Base-by-base conservation (phyloP, 2,329 filamentous ascomycete species). In the Metarhizium brunneum region DNA sequence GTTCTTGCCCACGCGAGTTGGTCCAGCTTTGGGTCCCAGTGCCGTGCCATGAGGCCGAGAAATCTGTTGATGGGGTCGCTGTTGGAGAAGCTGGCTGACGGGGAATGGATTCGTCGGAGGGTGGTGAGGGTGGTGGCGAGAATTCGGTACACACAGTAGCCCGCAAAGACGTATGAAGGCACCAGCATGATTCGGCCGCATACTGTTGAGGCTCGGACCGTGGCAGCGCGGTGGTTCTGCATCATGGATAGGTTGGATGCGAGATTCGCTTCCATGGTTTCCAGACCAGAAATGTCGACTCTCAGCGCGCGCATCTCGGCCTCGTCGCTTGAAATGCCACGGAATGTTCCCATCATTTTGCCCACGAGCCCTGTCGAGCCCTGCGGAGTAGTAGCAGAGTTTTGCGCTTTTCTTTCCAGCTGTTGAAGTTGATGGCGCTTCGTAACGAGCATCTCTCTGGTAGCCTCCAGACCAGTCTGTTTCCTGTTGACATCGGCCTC, bases 121-220 rank as follows among this genome's bases (percentile, higher is more conserved):
- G 83, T 86, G 1, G 87, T 85, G 5, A 92, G 65, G 0, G 78
- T 77, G 0, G 88, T 94, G 1, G 89, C 87, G 18, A 82, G 68
- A 60, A 95, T 87, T 54, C 90, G 87, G 71, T 94, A 95, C 38
- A 92, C 73, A 73, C 90, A 95, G 76, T 95, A 95, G 51, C 87
- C 60, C 54, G 88, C 85, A 68, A 95, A 95, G 25, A 77, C 70
- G 60, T 88, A 87, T 47, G 84, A 81, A 1, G 73, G 84, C 14
- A 81, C 67, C 30, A 86, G 75, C 42, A 89, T 68, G 1, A 90
- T 58, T 49, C 82, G 82, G 6, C 90, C 90, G 14, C 85, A 58
- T 0, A 79, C 68, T 0, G 89, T 92, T 36, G 83, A 81, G 1
- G 87, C 83, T 49, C 86, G 82, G 38, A 82, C 79, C 56, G 87